These are phyloP conservation scores for Penicillium parvum DNA, from an alignment of 495 filamentous ascomycete species.

Conservation along the genomic window DNA sequence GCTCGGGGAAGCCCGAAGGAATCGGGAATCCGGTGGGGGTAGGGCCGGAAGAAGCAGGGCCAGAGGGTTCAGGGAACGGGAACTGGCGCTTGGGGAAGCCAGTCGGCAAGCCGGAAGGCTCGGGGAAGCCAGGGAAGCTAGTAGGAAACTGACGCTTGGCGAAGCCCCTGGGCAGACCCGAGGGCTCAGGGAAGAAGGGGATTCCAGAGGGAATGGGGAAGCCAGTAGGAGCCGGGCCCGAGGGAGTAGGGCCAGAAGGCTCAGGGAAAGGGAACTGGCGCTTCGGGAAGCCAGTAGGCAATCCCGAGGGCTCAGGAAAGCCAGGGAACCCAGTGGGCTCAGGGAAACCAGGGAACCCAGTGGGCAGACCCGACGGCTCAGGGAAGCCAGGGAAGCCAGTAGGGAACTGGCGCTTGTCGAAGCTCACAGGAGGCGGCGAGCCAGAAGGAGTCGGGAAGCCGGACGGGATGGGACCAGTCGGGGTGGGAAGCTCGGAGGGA, in stretches of 20 bases:
- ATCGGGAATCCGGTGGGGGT: constrained; percentile 5
- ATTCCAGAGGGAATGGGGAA: constrained; percentile 3
- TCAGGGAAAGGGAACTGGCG: background rate
- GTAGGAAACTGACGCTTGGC: background rate
- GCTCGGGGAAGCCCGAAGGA: too few species aligned
- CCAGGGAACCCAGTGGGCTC: too few species aligned
- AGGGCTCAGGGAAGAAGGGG: background rate
- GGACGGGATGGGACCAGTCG: background rate
- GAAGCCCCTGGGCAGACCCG: background rate
- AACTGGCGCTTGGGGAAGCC: background rate
- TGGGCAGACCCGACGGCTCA: background rate
- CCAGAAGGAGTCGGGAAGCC: constrained; percentile 6
- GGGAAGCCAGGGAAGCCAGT: background rate
- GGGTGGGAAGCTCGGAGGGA: constrained; percentile 2
- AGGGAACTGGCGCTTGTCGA: background rate
- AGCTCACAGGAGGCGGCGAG: background rate
- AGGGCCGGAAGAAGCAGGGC: background rate
- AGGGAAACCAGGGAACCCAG: background rate
- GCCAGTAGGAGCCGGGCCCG: constrained; percentile 1
- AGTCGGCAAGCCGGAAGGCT: constrained; percentile 1
- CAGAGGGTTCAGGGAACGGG: background rate
- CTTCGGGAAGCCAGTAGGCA: constrained; percentile 2
- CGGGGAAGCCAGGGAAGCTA: background rate
- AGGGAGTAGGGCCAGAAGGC: background rate
- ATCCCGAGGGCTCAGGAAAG: constrained; percentile 1